Base-by-base conservation (phyloP, 306 rosid genomes). In the Gynostemma pentaphyllum region DNA sequence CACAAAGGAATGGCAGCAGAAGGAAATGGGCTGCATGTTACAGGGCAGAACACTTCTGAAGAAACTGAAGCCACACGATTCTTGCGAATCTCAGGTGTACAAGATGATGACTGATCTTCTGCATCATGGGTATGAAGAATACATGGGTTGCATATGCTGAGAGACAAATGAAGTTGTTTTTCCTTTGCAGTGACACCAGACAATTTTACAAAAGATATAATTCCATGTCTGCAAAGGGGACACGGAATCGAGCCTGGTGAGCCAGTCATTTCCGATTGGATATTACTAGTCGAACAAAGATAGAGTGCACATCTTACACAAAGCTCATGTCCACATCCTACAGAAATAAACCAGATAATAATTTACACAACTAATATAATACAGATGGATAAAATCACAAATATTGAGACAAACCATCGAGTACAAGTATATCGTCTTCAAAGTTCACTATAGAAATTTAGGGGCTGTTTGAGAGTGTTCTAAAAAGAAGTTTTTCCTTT, bases 11-110 rank as follows among this genome's bases (percentile, higher is more conserved):
- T 80, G 53, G 96, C 68, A 5, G 87, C 87, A 0, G 97, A 94
- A 49, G 90, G 97, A 75, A 94, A 94, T 15, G 99, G 94, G 69
- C 87, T 84, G 67, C 99, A 92, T 7, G 99, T 86, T 75, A 92
- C 88, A 0, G 96, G 94, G 57, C 99, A 92, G 44, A 94, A 83
- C 68, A 94, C 74, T 48, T 88, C 99, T 0, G 97, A 82, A 68
- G 97, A 78, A 69, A 84, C 89, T 14, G 95, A 88, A 57, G 88
- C 95, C 26, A 88, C 97, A 30, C 94, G 84, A 74, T 83, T 84
- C 68, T 75, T 87, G 29, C 82, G 83, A 60, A 86, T 82, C 64
- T 82, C 90, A 0, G 87, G 86, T 18, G 88, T 65, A 41, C 62
- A 78, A 68, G 84, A 61, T n/a, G 88, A 77, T 23, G 97, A 80